phyloP scores from a whole-genome alignment of 805 yeast genomes.

The Kodamaea restingae region DNA sequence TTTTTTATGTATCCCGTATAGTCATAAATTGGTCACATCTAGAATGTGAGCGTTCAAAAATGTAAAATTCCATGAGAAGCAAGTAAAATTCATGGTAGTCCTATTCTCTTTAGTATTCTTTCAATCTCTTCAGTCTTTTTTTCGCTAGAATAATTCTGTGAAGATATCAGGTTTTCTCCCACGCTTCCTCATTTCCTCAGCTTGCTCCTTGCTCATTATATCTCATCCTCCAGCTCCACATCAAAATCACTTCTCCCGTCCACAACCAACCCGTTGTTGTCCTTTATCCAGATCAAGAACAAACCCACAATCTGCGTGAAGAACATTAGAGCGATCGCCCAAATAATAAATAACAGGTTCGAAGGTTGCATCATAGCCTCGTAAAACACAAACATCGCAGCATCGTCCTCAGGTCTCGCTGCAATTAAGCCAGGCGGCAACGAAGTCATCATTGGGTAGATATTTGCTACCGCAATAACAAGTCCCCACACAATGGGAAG shows the following conservation, averaged over 20 bases:
- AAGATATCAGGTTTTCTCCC: no score
- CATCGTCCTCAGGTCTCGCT: background rate
- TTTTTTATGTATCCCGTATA: no score
- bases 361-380: background rate
- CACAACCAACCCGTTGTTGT: constrained; percentile 26
- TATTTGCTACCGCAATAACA: background rate
- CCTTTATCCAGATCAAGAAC: constrained; percentile 29
- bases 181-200: no score
- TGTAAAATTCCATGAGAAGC: no score
- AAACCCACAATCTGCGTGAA: constrained; percentile 14
- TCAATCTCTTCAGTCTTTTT: no score
- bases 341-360: background rate
- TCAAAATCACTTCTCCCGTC: constrained; percentile 18
- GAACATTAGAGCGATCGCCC: constrained; percentile 12
- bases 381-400: background rate
- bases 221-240: constrained; percentile 16
- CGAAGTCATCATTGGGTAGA: background rate
- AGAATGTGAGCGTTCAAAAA: no score
- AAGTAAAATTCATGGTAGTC: no score
- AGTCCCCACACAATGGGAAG: constrained; percentile 17
- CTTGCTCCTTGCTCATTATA: background rate
- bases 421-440: background rate
- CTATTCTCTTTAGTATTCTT: no score
- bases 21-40: no score
- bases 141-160: no score